Evolutionary conservation across 1,284 basidiomycete species (phyloP).

Genomic region (Meira nashicola): DNA sequence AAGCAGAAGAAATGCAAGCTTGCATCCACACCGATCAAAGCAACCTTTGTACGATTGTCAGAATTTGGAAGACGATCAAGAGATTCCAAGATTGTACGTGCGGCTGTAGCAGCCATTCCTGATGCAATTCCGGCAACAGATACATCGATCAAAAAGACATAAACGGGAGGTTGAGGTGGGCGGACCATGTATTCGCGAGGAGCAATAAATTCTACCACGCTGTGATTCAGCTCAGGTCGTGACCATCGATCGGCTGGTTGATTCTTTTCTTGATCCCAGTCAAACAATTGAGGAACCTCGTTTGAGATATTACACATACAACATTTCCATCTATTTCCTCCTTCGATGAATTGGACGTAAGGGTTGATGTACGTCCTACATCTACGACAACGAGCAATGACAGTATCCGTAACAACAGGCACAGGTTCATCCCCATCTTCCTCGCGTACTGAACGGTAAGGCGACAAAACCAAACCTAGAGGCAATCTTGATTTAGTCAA

Average conservation of each 20-base stretch:
- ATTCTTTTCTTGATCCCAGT: constrained; percentile 92
- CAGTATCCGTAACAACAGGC: constrained; percentile 83
- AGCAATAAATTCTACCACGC: constrained; percentile 91
- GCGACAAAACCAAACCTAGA: constrained; percentile 81
- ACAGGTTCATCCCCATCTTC: constrained; percentile 64
- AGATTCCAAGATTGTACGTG: constrained; percentile 87
- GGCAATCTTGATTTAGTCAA: constrained; percentile 90
- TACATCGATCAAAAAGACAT: constrained; percentile 95
- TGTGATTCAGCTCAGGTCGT: constrained; percentile 86
- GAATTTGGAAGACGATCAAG: constrained; percentile 93
- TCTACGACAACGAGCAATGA: constrained; percentile 92
- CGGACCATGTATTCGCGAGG: constrained; percentile 99
- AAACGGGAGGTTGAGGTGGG: constrained; percentile 93
- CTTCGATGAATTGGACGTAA: constrained; percentile 96
- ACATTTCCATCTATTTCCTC: constrained; percentile 97
- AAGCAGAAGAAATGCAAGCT: constrained; percentile 96
- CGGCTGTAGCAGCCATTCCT: constrained; percentile 93
- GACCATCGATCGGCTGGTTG: constrained; percentile 93
- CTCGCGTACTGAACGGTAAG: constrained; percentile 72
- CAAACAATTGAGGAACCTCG: constrained; percentile 96
- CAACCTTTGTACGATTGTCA: constrained; percentile 84
- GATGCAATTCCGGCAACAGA: constrained; percentile 72
- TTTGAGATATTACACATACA: constrained; percentile 99
- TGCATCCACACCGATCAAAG: constrained; percentile 86
- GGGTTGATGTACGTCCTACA: constrained; percentile 99